phyloP scores from a whole-genome alignment of 371 early-diverging fungal species.

The Haplosporangium sp. region DNA sequence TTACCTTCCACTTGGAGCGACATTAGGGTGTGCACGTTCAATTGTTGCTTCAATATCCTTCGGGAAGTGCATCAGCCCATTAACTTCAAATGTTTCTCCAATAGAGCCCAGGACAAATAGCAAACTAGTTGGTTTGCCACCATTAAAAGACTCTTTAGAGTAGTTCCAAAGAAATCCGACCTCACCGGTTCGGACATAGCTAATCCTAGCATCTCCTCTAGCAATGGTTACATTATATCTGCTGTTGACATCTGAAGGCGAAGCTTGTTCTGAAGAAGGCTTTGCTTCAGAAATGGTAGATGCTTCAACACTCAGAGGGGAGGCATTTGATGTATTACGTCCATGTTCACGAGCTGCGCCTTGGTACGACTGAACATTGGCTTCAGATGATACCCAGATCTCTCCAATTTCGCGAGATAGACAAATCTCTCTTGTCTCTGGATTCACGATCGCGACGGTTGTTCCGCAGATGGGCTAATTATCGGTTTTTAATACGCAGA shows the following conservation, averaged over 20 bases:
- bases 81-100: constrained; percentile 76
- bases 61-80: constrained; percentile 80
- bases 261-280: constrained; percentile 17
- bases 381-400: constrained; percentile 87
- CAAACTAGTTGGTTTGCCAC: constrained; percentile 66
- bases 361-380: constrained; percentile 64
- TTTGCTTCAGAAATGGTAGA: constrained; percentile 22
- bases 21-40: constrained; percentile 65
- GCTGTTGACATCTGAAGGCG: constrained; percentile 51
- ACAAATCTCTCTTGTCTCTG: constrained; percentile 73
- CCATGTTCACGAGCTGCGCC: constrained; percentile 52
- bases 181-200: constrained; percentile 87
- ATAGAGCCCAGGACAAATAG: constrained; percentile 84
- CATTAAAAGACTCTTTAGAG: constrained; percentile 53
- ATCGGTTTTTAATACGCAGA: neutral
- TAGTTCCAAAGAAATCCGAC: constrained; percentile 84
- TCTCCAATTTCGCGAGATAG: constrained; percentile 84
- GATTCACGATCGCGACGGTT: constrained; percentile 88
- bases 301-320: constrained; percentile 43
- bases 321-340: constrained; percentile 37
- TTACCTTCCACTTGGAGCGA: constrained; percentile 71
- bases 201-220: constrained; percentile 72
- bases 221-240: constrained; percentile 62
- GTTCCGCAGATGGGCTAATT: constrained; percentile 66
- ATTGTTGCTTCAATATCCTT: constrained; percentile 81